These are phyloP conservation scores for Aspergillus neotritici DNA, from an alignment of 2,329 filamentous ascomycete genomes.

Conservation along the genomic window DNA sequence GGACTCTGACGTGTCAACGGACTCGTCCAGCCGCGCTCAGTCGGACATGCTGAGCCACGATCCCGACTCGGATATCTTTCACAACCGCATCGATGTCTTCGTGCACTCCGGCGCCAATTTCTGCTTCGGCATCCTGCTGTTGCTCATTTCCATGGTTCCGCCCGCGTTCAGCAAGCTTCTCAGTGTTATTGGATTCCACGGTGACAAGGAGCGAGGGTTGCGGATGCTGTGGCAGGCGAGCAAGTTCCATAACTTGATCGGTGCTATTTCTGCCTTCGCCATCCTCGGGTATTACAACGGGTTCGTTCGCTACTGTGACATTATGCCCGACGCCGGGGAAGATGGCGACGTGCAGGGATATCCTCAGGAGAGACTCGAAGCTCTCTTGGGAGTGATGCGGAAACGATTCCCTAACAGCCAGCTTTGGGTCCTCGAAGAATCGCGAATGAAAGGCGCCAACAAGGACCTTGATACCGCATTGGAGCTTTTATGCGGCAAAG, in stretches of 20 bases:
- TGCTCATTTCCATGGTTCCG: constrained; percentile 88
- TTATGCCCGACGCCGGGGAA: constrained; percentile 56
- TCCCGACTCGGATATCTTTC: constrained; percentile 59
- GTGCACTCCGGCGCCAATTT: constrained; percentile 84
- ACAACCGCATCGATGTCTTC: constrained; percentile 75
- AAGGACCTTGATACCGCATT: constrained; percentile 63
- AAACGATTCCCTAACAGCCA: constrained; percentile 71
- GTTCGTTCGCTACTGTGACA: constrained; percentile 79
- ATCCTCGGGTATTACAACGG: constrained; percentile 85
- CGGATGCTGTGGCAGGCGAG: constrained; percentile 87
- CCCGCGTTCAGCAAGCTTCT: constrained; percentile 83
- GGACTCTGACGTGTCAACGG: constrained; percentile 15
- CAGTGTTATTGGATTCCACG: constrained; percentile 83
- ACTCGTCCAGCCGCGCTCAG: constrained; percentile 18
- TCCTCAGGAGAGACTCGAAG: constrained; percentile 61
- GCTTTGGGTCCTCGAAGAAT: constrained; percentile 85
- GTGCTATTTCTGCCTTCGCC: constrained; percentile 78
- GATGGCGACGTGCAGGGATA: constrained; percentile 62
- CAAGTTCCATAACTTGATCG: constrained; percentile 80
- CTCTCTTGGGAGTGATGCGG: constrained; percentile 68
- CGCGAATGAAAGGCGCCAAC: constrained; percentile 65
- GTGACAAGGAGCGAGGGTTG: constrained; percentile 76
- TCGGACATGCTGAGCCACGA: constrained; percentile 41
- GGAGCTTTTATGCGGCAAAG: constrained; percentile 54
- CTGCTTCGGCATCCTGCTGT: constrained; percentile 78